Percentiles rank a stretch among this genome's conserved stretches.
phyloP scores from a whole-genome alignment of 1,284 basidiomycete species.

The Boletus semigastroideus region DNA sequence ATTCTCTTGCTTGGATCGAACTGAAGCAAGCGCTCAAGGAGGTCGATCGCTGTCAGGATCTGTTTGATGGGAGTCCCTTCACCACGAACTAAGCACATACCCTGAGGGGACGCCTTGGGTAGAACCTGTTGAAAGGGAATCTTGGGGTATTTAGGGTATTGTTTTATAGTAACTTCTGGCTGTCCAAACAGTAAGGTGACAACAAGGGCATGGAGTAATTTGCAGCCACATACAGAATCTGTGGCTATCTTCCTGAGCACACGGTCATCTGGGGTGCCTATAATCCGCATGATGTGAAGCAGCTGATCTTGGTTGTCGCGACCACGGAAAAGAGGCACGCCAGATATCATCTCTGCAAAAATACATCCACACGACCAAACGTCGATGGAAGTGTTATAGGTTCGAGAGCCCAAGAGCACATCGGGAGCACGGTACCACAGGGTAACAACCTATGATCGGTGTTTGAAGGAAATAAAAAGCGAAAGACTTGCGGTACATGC shows the following conservation, averaged over 20 bases:
- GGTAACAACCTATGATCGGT: conserved; percentile 78
- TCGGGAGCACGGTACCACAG: conserved; percentile 99
- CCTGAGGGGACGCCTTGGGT: conserved; percentile 89
- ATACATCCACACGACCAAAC: conserved; percentile 99
- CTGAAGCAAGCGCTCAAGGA: conserved; percentile 93
- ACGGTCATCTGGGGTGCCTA: conserved; percentile 93
- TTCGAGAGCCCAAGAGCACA: conserved; percentile 94
- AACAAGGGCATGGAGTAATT: conserved; percentile 3
- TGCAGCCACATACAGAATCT: conserved; percentile 70
- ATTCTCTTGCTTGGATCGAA: conserved; percentile 95
- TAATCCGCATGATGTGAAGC: conserved; percentile 95
- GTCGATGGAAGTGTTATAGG: conserved; percentile 98
- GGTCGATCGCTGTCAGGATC: conserved; percentile 72
- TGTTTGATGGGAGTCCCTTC: conserved; percentile 5
- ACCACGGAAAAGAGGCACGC: conserved; percentile 95
- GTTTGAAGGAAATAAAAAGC: conserved; percentile 1
- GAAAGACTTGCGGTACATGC: conserved; percentile 40
- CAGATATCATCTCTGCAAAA: conserved; percentile 98
- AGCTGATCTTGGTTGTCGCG: conserved; percentile 98
- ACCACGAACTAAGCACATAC: conserved; percentile 39
- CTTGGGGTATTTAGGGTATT: conserved; percentile 89
- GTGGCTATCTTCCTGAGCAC: conserved; percentile 87
- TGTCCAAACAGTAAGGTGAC: conserved; percentile 34
- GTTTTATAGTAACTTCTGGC: conserved; percentile 90
- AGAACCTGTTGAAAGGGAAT: conserved; percentile 88